Conservation (phyloP, 164 flowering plant genomes). For the Echeveria elegans region DNA sequence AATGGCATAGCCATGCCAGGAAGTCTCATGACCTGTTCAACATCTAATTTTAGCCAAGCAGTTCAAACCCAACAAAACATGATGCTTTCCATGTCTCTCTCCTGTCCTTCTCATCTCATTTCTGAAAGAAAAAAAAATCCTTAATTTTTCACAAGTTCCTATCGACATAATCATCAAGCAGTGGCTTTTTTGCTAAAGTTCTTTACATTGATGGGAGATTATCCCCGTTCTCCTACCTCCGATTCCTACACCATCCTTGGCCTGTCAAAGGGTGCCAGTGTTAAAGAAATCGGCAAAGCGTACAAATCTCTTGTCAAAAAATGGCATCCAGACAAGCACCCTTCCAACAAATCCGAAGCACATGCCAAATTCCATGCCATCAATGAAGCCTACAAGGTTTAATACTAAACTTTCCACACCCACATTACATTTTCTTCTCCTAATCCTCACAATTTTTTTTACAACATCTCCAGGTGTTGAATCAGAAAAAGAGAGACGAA, state of each 20-base stretch:
- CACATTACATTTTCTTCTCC: neutral
- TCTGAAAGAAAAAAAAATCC: neutral
- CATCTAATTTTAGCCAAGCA: neutral
- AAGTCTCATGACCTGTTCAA: slow-evolving; percentile 1
- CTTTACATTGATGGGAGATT: slow-evolving; percentile 26
- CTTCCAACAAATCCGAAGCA: slow-evolving; percentile 16
- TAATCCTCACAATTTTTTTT: neutral
- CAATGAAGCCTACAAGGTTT: slow-evolving; percentile 31
- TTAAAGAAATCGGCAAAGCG: slow-evolving; percentile 27
- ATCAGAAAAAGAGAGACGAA: slow-evolving; percentile 18
- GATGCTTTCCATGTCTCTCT: neutral
- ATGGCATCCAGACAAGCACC: slow-evolving; percentile 31
- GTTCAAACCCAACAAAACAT: no score
- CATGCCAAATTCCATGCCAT: slow-evolving; percentile 18
- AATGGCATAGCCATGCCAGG: no score
- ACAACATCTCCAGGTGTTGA: slow-evolving; percentile 13
- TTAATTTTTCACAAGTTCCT: neutral
- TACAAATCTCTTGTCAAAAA: slow-evolving; percentile 35
- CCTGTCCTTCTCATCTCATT: neutral
- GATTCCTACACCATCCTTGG: slow-evolving; percentile 26
- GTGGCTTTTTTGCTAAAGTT: neutral
- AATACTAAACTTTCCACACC: neutral
- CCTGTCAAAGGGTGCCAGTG: slow-evolving; percentile 23
- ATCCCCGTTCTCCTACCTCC: slow-evolving; percentile 17
- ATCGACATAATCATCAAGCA: neutral